These are phyloP conservation scores for Trypanosoma cruzi DNA, from an alignment of 208 protist genomes.

Conservation along the genomic window DNA sequence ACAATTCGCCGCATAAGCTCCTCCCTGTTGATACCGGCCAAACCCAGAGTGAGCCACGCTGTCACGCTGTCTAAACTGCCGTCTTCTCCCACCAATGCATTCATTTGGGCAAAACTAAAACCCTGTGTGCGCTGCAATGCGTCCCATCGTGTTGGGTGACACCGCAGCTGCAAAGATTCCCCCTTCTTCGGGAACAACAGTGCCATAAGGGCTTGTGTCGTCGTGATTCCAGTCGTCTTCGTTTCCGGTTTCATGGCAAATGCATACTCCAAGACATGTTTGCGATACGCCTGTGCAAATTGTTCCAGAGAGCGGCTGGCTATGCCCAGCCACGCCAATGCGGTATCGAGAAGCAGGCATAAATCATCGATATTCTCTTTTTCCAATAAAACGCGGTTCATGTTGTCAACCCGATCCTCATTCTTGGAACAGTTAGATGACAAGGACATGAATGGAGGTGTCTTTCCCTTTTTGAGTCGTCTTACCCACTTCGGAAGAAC, in stretches of 20 bases:
- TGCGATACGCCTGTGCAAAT: slow-evolving; percentile 22
- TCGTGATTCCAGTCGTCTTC: not conserved
- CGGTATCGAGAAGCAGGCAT: slow-evolving; percentile 19
- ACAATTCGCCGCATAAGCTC: slow-evolving; percentile 10
- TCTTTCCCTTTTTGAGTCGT: not conserved
- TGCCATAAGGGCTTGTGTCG: slow-evolving; percentile 1
- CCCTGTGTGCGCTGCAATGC: not conserved
- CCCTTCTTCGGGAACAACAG: slow-evolving; percentile 7
- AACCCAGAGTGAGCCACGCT: slow-evolving; percentile 16
- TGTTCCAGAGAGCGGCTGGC: not conserved
- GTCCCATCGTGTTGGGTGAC: slow-evolving; percentile 1
- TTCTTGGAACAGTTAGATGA: not conserved
- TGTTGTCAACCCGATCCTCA: not conserved
- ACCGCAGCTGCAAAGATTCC: not conserved
- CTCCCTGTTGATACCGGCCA: slow-evolving; percentile 16
- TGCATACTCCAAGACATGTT: slow-evolving; percentile 17
- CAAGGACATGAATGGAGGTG: not conserved
- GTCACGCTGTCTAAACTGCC: slow-evolving; percentile 25
- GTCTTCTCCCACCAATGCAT: slow-evolving; percentile 10
- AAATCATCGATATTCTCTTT: slow-evolving; percentile 10
- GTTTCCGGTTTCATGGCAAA: slow-evolving; percentile 3
- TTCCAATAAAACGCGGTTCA: not conserved
- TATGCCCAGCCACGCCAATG: slow-evolving; percentile 17
- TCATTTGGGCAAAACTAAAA: slow-evolving; percentile 2
- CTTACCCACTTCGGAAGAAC: slow-evolving; percentile 13